These are phyloP conservation scores for Cryptosporidium canis DNA, from an alignment of 169 alveolate species.

Conservation along the genomic window DNA sequence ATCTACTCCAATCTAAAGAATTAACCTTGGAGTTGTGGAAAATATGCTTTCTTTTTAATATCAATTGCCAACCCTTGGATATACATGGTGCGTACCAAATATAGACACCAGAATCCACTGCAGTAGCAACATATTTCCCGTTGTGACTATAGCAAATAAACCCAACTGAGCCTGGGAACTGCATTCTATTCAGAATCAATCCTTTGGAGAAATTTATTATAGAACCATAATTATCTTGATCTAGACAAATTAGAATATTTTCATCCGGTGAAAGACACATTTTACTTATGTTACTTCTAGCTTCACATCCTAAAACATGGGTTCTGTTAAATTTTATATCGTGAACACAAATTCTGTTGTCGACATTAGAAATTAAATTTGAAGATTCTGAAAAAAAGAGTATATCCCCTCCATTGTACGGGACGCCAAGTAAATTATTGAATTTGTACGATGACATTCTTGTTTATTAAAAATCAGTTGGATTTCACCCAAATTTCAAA, in stretches of 20 bases:
- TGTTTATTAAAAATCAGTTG: not conserved
- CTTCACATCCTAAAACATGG: slow-evolving; percentile 81
- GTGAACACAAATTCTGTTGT: slow-evolving; percentile 82
- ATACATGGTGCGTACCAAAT: slow-evolving; percentile 72
- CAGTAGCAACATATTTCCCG: slow-evolving; percentile 71
- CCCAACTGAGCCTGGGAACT: slow-evolving; percentile 35
- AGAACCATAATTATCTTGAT: slow-evolving; percentile 76
- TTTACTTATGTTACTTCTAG: slow-evolving; percentile 78
- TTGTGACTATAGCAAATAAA: slow-evolving; percentile 23
- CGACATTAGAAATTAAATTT: slow-evolving; percentile 83
- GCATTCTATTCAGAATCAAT: slow-evolving; percentile 77
- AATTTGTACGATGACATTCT: slow-evolving; percentile 40
- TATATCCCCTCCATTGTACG: slow-evolving; percentile 64
- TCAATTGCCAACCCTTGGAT: slow-evolving; percentile 67
- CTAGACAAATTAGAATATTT: slow-evolving; percentile 80
- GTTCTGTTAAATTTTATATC: slow-evolving; percentile 81
- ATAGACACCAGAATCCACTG: slow-evolving; percentile 57
- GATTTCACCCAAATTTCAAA: not conserved
- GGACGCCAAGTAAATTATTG: slow-evolving; percentile 46
- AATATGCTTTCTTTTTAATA: slow-evolving; percentile 79
- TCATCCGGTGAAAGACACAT: slow-evolving; percentile 82
- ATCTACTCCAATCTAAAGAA: slow-evolving; percentile 82
- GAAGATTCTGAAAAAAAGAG: slow-evolving; percentile 20
- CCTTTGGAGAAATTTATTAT: slow-evolving; percentile 76
- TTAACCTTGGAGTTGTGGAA: slow-evolving; percentile 82